A percentile compares a stretch with the other conserved stretches of the same genome.
Evolutionary conservation across 1,139 yeast genomes (phyloP).

Genomic region (Zhuliangozyma blackwelliae): DNA sequence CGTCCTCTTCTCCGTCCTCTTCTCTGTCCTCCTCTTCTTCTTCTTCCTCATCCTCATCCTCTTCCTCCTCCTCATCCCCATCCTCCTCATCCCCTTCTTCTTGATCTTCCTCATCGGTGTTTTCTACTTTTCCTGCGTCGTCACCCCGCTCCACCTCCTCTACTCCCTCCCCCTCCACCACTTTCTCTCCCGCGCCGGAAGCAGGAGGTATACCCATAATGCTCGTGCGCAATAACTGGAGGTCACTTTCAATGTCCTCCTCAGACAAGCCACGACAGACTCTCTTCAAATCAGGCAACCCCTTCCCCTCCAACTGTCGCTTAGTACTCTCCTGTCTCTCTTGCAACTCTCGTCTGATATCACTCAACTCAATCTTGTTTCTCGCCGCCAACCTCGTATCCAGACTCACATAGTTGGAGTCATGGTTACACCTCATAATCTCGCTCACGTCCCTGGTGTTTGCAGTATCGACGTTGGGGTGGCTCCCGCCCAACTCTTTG

Average conservation of each 20-base stretch:
- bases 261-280: conserved; percentile 20
- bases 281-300: conserved; percentile 5
- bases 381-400: conserved; percentile 22
- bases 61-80: background rate
- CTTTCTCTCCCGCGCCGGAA: no score
- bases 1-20: conserved; percentile 6
- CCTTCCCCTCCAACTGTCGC: conserved; percentile 7
- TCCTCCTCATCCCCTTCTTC: no score
- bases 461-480: conserved; percentile 1
- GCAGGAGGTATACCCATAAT: no score
- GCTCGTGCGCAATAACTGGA: conserved; percentile 3
- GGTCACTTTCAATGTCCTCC: conserved; percentile 24
- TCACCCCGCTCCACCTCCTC: background rate
- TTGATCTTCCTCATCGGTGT: no score
- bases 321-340: conserved; percentile 2
- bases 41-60: conserved; percentile 7
- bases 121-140: background rate
- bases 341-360: conserved; percentile 15
- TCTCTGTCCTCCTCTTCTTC: conserved; percentile 5
- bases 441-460: conserved; percentile 6
- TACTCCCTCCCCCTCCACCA: no score
- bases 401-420: conserved; percentile 20
- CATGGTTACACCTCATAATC: conserved; percentile 18
- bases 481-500: conserved; percentile 12
- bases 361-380: conserved; percentile 33